Base-by-base conservation (phyloP, 768 basidiomycete species). In the Serendipita sp. region DNA sequence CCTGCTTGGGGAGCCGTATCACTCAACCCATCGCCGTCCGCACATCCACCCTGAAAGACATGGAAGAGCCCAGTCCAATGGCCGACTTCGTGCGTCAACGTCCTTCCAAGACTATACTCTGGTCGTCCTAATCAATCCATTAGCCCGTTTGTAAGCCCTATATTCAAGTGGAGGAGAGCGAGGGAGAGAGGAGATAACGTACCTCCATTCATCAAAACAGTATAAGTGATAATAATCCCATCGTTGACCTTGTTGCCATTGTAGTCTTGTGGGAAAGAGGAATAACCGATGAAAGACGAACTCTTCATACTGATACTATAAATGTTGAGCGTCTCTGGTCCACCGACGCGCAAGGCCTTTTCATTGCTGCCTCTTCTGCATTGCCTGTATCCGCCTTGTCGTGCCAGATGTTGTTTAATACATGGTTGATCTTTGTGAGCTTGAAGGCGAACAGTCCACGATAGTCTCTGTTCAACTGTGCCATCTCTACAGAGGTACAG, bases 1-100 rank as follows among this genome's bases (percentile, higher is more conserved):
- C 70, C 71, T 16, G 70, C 72, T 16, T 72, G 48, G 15, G 65
- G 28, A 38, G 68, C 65, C 45, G 70, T 71, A 45, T 68, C 66
- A 4, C 60, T 54, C 24, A 71, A 70, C 37, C 24, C 54, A 65
- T 71, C 71, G 2, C 70, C 71, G n/a, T 30, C 32, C 5, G 65
- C 67, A 18, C 18, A n/a, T 5, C 69, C 70, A 24, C 70, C 76
- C 70, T 76, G 71, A 70, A 78, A 79, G 2, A 76, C 76, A 69
- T 78, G 76, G 66, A 73, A 75, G 15, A 77, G 69, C 7, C 76
- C 76, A 35, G 48, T 16, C 76, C 75, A 76, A 65, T 76, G 76
- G 3, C 76, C 76, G 18, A 69, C 69, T 68, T 77, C 76, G 65
- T 77, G 76, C 3, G 75, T 75, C 34, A 76, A 48, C 2, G 75